phyloP scores from a whole-genome alignment of 768 basidiomycete species.

The Sistotremastrum suecicum region DNA sequence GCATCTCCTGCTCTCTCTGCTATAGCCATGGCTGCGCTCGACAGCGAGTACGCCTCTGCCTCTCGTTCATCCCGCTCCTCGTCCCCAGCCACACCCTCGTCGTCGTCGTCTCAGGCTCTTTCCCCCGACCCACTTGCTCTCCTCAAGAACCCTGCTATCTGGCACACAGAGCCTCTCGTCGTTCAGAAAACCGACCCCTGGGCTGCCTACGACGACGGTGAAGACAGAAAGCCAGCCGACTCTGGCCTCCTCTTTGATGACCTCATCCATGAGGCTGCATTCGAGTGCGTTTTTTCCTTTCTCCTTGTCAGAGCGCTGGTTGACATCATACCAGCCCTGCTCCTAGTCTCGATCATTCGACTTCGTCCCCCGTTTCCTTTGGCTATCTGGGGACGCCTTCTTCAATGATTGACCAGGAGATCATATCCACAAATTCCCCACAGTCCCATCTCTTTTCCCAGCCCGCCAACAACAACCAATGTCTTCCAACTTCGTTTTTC shows the following conservation, averaged over 20 bases:
- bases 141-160: too few species aligned
- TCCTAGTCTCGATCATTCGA: background rate
- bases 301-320: background rate
- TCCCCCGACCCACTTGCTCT: too few species aligned
- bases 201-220: too few species aligned
- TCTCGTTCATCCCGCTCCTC: too few species aligned
- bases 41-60: too few species aligned
- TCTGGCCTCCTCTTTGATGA: conserved; percentile 7
- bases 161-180: too few species aligned
- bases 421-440: background rate
- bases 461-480: background rate
- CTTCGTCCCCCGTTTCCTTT: background rate
- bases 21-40: too few species aligned
- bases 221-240: too few species aligned
- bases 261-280: conserved; percentile 8
- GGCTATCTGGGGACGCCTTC: background rate
- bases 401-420: background rate
- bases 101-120: too few species aligned
- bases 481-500: background rate
- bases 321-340: background rate
- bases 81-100: too few species aligned
- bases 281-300: conserved; percentile 4
- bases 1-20: too few species aligned
- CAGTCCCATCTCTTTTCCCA: background rate
- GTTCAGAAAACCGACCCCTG: too few species aligned